These are phyloP conservation scores for Suhomyces bolitotheri DNA, from an alignment of 1,139 yeast genomes.

Conservation along the genomic window DNA sequence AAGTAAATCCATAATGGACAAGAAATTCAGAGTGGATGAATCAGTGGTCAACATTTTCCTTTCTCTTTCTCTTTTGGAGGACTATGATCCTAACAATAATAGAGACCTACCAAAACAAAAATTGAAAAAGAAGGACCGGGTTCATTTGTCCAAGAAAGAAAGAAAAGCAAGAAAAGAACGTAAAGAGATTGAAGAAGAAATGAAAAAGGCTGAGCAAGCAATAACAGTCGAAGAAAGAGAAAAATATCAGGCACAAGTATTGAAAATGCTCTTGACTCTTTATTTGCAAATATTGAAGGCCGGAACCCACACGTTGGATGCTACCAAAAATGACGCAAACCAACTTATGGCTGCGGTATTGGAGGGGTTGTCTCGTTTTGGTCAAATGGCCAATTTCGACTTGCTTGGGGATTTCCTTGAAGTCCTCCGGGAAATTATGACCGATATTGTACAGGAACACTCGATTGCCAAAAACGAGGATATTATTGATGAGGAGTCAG, in stretches of 20 bases:
- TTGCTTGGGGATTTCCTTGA: constrained; percentile 88
- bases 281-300: constrained; percentile 75
- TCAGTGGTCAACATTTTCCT: constrained; percentile 73
- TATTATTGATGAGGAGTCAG: constrained; percentile 25
- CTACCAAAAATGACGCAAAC: constrained; percentile 49
- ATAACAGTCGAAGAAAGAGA: constrained; percentile 87
- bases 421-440: constrained; percentile 77
- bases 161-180: constrained; percentile 84
- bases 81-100: constrained; percentile 68
- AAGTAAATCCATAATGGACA: constrained; percentile 68
- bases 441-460: constrained; percentile 42
- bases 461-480: constrained; percentile 20
- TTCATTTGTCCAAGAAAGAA: constrained; percentile 85
- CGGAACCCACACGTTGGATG: constrained; percentile 28
- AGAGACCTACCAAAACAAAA: constrained; percentile 46
- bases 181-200: constrained; percentile 84
- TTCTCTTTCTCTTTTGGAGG: constrained; percentile 72
- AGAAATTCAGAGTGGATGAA: constrained; percentile 82
- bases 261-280: constrained; percentile 67
- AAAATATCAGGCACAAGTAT: constrained; percentile 76
- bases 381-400: constrained; percentile 90
- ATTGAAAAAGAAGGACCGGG: constrained; percentile 79
- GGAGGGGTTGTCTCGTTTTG: constrained; percentile 88
- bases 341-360: constrained; percentile 77
- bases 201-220: constrained; percentile 82